Evolutionary conservation across 129 eudicot species (phyloP), one percentile per base, ranked within the genome.

Genomic region (Flaveria ramosissima): DNA sequence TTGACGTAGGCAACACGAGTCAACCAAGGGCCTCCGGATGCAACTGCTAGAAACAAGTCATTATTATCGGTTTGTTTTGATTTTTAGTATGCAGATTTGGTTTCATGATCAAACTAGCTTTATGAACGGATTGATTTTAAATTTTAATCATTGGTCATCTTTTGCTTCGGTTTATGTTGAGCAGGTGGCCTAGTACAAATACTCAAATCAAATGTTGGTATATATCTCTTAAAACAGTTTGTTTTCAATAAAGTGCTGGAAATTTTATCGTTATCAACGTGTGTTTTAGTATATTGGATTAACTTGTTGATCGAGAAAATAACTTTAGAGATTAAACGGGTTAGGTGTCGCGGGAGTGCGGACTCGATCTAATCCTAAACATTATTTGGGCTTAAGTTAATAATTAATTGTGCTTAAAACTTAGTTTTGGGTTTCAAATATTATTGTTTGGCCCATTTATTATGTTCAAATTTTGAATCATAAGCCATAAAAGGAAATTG

Each of bases 1-100:
- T 93, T 75, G 98, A 93, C 80, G 98, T 93, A 43, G 98, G 79
- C 21, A 87, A 78, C 86, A 87, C 84, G 88, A 91, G 83, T 81
- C 98, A 93, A 73, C 93, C 80, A 72, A 91, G 93, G 81, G 86
- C 97, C 30, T 79, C 82, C 1, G 96, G 97, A 65, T 93, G 97
- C 70, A 97, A 91, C 76, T 93, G 98, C 76, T 93, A 84, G 86
- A 84, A 55, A n/a, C 60, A 24, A 16, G 55, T 20, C 73, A 62
- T 79, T 19, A 46, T 73, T 57, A 27, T 15, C 12, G 21, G 21
- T 63, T 30, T 80, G 80, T 13, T 56, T 73, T 72, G 83, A 72
- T 72, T 46, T 42, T 74, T 45, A 36, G 84, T 66, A 4, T 73
- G 79, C 74, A 74, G 68, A 74, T 74, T 56, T 74, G 84, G 76